Percentiles rank a stretch among this genome's conserved stretches.
These are phyloP conservation scores for Aegilops speltoides DNA, from an alignment of 176 grass and related monocot species.

Conservation along the genomic window DNA sequence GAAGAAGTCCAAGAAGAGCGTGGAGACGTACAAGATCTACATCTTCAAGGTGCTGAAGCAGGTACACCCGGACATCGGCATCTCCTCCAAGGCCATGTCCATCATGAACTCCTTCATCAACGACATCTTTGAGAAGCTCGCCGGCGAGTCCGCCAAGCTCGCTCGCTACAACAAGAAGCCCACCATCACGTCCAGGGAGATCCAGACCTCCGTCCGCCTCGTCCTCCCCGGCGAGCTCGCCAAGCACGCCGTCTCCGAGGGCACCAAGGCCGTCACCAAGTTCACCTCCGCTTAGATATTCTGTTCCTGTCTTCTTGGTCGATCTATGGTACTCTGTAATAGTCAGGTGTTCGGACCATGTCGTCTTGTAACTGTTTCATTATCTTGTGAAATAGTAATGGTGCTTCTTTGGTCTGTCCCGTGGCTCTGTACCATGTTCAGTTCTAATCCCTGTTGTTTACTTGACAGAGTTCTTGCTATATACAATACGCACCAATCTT, in stretches of 20 bases:
- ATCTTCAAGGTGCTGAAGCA: constrained; percentile 97
- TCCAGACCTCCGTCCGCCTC: constrained; percentile 70
- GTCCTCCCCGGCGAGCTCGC: constrained; percentile 68
- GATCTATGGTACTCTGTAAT: too few relatives aligned
- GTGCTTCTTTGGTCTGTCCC: too few relatives aligned
- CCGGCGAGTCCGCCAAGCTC: constrained; percentile 33
- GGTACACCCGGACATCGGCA: constrained; percentile 82
- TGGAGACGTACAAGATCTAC: constrained; percentile 95
- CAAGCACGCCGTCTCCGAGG: constrained; percentile 53
- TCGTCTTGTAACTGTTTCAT: too few relatives aligned
- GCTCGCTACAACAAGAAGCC: constrained; percentile 71
- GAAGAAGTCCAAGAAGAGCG: constrained; percentile 56
- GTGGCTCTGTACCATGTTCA: too few relatives aligned
- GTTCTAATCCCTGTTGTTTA: too few relatives aligned
- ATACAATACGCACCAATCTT: too few relatives aligned
- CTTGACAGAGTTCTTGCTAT: too few relatives aligned
- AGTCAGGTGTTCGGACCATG: too few relatives aligned
- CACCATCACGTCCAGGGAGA: constrained; percentile 57
- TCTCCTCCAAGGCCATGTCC: constrained; percentile 97
- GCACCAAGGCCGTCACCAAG: constrained; percentile 63
- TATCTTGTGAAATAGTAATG: too few relatives aligned
- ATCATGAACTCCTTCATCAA: constrained; percentile 99
- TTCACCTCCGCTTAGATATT: constrained; percentile 35
- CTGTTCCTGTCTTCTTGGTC: too few relatives aligned
- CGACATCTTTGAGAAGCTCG: constrained; percentile 88